A percentile compares a stretch with the other conserved stretches of the same genome.
These are phyloP conservation scores for Apiospora saccharicola DNA, from an alignment of 2,329 filamentous ascomycete species.

Conservation along the genomic window DNA sequence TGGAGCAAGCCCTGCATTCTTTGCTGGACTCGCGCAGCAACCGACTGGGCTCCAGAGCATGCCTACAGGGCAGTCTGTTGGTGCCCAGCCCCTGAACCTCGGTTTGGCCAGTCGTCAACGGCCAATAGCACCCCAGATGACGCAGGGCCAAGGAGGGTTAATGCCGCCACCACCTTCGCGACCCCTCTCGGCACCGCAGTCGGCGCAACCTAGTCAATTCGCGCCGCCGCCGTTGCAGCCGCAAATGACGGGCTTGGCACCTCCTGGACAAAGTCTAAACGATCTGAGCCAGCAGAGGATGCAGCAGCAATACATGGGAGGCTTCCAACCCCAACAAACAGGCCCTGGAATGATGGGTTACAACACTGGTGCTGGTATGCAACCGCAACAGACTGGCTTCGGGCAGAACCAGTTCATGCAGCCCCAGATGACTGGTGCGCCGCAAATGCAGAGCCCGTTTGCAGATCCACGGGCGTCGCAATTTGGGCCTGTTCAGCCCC, in stretches of 20 bases:
- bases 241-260: conserved; percentile 84
- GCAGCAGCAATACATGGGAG: conserved; percentile 63
- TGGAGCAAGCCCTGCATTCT: conserved; percentile 67
- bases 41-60: conserved; percentile 51
- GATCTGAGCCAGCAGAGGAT: conserved; percentile 73
- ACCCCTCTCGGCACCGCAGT: conserved; percentile 87
- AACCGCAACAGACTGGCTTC: conserved; percentile 47
- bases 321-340: conserved; percentile 49
- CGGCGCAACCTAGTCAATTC: conserved; percentile 77
- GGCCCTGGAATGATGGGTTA: conserved; percentile 49
- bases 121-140: conserved; percentile 72
- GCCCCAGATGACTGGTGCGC: conserved; percentile 47
- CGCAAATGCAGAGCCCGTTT: conserved; percentile 52
- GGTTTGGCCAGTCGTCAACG: conserved; percentile 65
- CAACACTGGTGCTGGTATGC: conserved; percentile 46
- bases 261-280: conserved; percentile 77
- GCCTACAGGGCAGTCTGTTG: conserved; percentile 49
- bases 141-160: conserved; percentile 67
- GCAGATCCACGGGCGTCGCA: conserved; percentile 50
- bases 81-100: conserved; percentile 52
- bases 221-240: conserved; percentile 78
- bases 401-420: conserved; percentile 52
- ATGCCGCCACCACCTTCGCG: conserved; percentile 80
- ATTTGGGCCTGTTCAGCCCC: conserved; percentile 61
- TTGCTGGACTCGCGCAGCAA: conserved; percentile 56